Evolutionary conservation across 345 rosid species (phyloP), one percentile per base, ranked within the genome.

Genomic region (Sisymbrium altissimum): DNA sequence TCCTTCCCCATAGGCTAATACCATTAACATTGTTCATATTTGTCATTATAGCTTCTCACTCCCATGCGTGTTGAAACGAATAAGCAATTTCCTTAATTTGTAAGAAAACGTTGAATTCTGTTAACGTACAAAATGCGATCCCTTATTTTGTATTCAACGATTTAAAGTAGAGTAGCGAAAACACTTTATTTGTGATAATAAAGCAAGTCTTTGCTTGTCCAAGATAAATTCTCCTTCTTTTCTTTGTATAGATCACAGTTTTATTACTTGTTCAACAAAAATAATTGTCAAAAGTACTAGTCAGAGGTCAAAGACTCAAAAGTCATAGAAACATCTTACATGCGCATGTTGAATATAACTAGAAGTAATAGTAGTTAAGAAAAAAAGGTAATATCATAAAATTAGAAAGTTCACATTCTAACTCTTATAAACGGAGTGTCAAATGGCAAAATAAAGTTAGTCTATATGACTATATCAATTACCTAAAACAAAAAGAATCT

Each of bases 41-140:
- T 67, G 56, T 60, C 79, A 67, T n/a, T 49, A 40, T 39, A 33
- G 44, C 53, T 39, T 49, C 32, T 58, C 68, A 35, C 19, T 39
- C 73, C 50, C 78, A 60, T 30, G 79, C 73, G 54, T 67, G 73
- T 67, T 59, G 45, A 67, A 59, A 67, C 55, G n/a, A 60, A 15
- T 74, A 46, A 66, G 61, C 40, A 48, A 19, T 46, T 38, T 66
- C 11, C 66, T 18, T 46, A 36, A 48, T 48, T 38, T 49, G 52
- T 66, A 59, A 25, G 0, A 58, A 17, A 59, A 49, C 68, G n/a
- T 68, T 67, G 45, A 21, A 23, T 59, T 58, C 63, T 66, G 33
- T 66, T 57, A 38, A 46, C 68, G 14, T 39, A 40, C 30, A 60
- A 50, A 50, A 32, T 59, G 46, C 1, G 62, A 67, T 59, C 46